These are phyloP conservation scores for Chimonanthus praecox DNA, from an alignment of 164 flowering plant species.

Conservation along the genomic window DNA sequence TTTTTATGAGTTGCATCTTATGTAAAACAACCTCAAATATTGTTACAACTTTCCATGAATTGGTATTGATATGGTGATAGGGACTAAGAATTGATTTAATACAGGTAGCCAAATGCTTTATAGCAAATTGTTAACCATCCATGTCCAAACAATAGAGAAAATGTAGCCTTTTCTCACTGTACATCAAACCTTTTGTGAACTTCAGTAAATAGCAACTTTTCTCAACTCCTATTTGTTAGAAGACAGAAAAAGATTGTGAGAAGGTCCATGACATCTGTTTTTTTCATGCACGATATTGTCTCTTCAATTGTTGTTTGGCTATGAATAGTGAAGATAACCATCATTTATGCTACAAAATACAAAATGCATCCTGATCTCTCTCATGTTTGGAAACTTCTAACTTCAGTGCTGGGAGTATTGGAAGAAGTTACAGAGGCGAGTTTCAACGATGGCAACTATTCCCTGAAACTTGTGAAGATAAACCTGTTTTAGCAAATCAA, in stretches of 20 bases:
- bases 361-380: not conserved
- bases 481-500: constrained; percentile 84
- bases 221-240: not conserved
- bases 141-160: not conserved
- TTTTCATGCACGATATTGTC: not conserved
- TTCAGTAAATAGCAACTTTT: not conserved
- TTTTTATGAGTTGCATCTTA: not conserved
- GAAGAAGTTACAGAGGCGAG: constrained; percentile 84
- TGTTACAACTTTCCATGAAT: not conserved
- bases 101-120: not conserved
- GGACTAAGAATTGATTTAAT: not conserved
- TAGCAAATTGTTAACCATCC: not conserved
- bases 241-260: not conserved
- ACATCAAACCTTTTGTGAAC: not conserved
- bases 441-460: constrained; percentile 90
- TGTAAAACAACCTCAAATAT: not conserved
- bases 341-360: not conserved
- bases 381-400: constrained; percentile 1
- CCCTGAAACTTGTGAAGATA: constrained; percentile 65
- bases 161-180: not conserved
- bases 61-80: not conserved
- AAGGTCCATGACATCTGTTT: not conserved
- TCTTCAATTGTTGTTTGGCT: not conserved
- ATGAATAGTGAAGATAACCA: not conserved
- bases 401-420: constrained; percentile 90